Evolutionary conservation across 768 basidiomycete species (phyloP), one percentile per base, ranked within the genome.

Genomic region (Lenzites betulinus): DNA sequence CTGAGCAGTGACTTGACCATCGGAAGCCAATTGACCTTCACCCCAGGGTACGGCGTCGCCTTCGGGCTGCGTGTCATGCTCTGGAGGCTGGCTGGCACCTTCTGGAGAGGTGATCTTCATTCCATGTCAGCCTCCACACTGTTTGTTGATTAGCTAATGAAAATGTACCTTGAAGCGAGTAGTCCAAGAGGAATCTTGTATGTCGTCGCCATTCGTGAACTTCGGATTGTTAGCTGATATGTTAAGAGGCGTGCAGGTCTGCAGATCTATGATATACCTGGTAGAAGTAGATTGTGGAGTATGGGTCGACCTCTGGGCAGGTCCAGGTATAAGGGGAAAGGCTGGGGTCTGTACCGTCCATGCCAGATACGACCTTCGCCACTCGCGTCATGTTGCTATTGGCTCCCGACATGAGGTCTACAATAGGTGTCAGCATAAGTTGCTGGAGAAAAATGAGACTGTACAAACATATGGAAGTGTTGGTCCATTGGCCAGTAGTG

Each of bases 271-370:
- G 12, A 63, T 20, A n/a, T 56, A 74, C 77, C 70, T 78, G 72
- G 52, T 78, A 79, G 61, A 78, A 78, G 64, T 78, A 79, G 15
- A 77, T 77, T 5, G 67, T 66, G 3, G 76, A 73, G 58, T 76
- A 70, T 0, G 77, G 78, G 22, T 68, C 54, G 2, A 78, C 76
- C 9, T 70, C 55, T 0, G 78, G 78, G 54, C 77, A 78, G 20
- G 67, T 72, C 76, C 76, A 78, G 22, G 50, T 66, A 55, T 59
- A 78, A 1, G 78, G 70, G 1, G 74, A 68, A 8, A 74, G 62
- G 30, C 52, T 55, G 0, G 69, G 7, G 42, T 74, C 62, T 9
- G 76, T 74, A 13, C 74, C 78, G 58, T 78, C 72, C 13, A 78
- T 58, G 6, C 56, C 69, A 4, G 48, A 56, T 0, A 60, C 68